phyloP scores from a whole-genome alignment of 768 basidiomycete species.

The Boletus vinaceobasis region DNA sequence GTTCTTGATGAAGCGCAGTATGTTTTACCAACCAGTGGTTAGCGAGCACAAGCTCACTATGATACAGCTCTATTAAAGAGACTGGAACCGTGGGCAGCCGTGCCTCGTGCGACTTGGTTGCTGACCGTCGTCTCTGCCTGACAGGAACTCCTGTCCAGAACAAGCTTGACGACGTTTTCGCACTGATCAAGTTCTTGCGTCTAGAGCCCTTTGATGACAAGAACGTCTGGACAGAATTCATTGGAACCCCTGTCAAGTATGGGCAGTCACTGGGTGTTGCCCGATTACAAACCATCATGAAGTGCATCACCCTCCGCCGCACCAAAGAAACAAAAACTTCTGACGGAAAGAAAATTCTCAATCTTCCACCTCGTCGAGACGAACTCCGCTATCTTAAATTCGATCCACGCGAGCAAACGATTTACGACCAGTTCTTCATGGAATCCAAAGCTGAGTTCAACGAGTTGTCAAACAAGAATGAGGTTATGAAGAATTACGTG shows the following conservation, averaged over 20 bases:
- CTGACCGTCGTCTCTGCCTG: constrained; percentile 88
- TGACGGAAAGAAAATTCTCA: constrained; percentile 81
- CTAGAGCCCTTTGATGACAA: constrained; percentile 92
- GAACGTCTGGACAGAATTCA: constrained; percentile 86
- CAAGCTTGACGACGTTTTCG: constrained; percentile 97
- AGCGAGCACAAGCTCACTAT: neutral
- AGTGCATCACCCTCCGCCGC: constrained; percentile 91
- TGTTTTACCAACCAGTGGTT: constrained; percentile 34
- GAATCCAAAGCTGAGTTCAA: constrained; percentile 92
- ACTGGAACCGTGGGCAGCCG: constrained; percentile 90
- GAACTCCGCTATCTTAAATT: constrained; percentile 84
- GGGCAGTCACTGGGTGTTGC: constrained; percentile 87
- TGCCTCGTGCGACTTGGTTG: constrained; percentile 91
- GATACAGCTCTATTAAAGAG: constrained; percentile 89
- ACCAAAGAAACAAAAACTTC: constrained; percentile 86
- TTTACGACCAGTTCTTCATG: constrained; percentile 86
- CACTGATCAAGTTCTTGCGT: constrained; percentile 93
- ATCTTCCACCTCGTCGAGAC: constrained; percentile 88
- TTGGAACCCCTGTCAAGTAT: constrained; percentile 90
- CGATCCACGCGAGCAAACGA: constrained; percentile 71
- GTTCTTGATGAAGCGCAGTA: constrained; percentile 95
- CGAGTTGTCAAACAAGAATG: constrained; percentile 80
- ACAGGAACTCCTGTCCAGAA: constrained; percentile 99
- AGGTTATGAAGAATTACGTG: constrained; percentile 98
- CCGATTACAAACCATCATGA: constrained; percentile 96